Evolutionary conservation across 495 filamentous ascomycete genomes (phyloP), one percentile per base, ranked within the genome.

Genomic region (Delitschia confertaspora): DNA sequence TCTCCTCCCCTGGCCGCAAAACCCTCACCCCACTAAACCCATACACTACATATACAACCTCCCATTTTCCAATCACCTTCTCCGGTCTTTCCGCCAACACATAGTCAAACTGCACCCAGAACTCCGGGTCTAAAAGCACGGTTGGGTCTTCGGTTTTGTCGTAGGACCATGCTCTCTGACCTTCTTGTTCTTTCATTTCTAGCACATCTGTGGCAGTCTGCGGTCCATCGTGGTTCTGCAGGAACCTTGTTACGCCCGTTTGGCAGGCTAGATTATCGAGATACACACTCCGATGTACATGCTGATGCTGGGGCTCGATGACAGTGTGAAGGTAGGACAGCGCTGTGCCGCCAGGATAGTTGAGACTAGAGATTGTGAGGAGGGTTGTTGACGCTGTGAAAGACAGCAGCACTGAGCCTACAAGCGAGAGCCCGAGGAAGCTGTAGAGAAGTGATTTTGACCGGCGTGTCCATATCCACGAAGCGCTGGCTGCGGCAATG

Each of bases 201-300:
- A 55, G 42, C 14, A 33, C 29, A 42, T 42, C 49, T 27, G 22
- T 52, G 53, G 30, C 60, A 51, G 39, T 56, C 50, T 50, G 49
- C 86, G 74, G 27, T 6, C 42, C 33, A 13, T 51, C 37, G 26
- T 57, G 49, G 11, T 29, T 52, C 30, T 54, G 42, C 11, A 84
- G 70, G 57, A 99, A 99, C 6, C 88, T 75, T 0, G 89, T 93
- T 9, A 95, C 76, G 35, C 91, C 91, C 20, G 91, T 95, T 74
- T 95, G 95, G 62, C 87, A 95, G 16, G 82, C 78, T 3, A 91
- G 64, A 23, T 91, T 91, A 42, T 89, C 88, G 37, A 93, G 75
- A 57, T 96, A 83, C 25, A 93, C 72, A 11, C 60, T 20, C 27
- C 17, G n/a, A 37, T 18, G 19, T 46, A 33, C 4, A 7, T 20